Evolutionary conservation across 2,329 filamentous ascomycete genomes (phyloP), one percentile per base, ranked within the genome.

Genomic region (Curvularia lunata): DNA sequence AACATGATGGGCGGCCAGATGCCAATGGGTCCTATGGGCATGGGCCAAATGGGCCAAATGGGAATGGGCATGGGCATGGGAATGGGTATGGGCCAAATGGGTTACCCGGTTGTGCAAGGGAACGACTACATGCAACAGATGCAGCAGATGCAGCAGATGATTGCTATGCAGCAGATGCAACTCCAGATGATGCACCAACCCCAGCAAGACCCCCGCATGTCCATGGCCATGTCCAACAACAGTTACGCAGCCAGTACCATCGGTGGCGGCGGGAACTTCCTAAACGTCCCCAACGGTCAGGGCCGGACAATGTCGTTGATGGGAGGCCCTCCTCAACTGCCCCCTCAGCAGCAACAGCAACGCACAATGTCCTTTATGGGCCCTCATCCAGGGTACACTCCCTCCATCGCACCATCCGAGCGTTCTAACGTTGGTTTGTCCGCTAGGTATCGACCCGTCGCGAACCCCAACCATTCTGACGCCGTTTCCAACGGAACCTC

Each of bases 391-490:
- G 87, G 86, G 8, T 98, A 98, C 77, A 85, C 92, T 1, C 88
- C 92, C 1, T 98, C 94, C 0, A 96, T 99, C 65, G 94, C 95
- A 2, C 95, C 95, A 1, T 97, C 92, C 5, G 95, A 98, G 79
- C 89, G 95, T 60, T 98, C 93, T 82, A 98, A 96, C 75, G 82
- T 97, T 60, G 95, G 95, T 16, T 84, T 96, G 51, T 92, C 95
- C 8, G 89, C 91, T 30, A 88, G 95, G 43, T 99, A 99, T 78
- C 86, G 95, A 45, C 92, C 95, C 1, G 94, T 98, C 0, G 92
- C 91, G 0, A 75, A 74, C 46, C 65, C 91, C 0, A 75, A 74
- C 46, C 65, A 72, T 37, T 66, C 67, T 37, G 73, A 75, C 50
- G 63, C 68, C 21, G 57, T 66, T 27, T 72, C 68, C 8, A 73